These are phyloP conservation scores for Crucihimalaya himalaica DNA, from an alignment of 345 rosid genomes.

Conservation along the genomic window DNA sequence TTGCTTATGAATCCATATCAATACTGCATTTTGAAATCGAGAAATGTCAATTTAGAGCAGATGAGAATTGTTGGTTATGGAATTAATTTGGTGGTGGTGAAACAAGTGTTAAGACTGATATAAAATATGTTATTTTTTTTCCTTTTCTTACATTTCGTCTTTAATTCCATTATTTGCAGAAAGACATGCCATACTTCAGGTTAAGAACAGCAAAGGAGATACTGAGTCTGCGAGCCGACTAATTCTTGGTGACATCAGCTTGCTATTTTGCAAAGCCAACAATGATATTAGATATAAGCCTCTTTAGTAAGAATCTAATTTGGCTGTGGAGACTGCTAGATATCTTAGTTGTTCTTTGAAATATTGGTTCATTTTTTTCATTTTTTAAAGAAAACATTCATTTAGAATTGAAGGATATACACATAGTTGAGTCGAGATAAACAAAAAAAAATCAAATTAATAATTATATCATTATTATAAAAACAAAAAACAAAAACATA, in stretches of 20 bases:
- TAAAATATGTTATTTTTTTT: too few relatives aligned
- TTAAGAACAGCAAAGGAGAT: constrained; percentile 85
- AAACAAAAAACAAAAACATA: too few relatives aligned
- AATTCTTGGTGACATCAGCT: constrained; percentile 24
- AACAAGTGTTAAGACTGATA: background rate
- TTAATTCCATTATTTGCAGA: too few relatives aligned
- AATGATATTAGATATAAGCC: background rate
- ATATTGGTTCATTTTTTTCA: background rate
- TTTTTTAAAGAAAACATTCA: too few relatives aligned
- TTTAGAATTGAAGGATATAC: too few relatives aligned
- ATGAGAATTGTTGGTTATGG: background rate
- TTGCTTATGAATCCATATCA: background rate
- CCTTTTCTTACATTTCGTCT: too few relatives aligned
- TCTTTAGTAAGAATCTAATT: background rate
- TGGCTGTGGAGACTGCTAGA: background rate
- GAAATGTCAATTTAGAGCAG: background rate
- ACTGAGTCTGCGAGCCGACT: constrained; percentile 75
- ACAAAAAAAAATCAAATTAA: too few relatives aligned
- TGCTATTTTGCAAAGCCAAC: background rate
- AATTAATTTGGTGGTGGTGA: background rate
- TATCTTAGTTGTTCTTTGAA: background rate
- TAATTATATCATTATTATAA: too few relatives aligned
- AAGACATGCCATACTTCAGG: constrained; percentile 91
- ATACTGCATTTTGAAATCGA: background rate
- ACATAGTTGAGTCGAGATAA: too few relatives aligned